Conservation (phyloP, 305 asterid genomes). For the Coffea humblotiana region DNA sequence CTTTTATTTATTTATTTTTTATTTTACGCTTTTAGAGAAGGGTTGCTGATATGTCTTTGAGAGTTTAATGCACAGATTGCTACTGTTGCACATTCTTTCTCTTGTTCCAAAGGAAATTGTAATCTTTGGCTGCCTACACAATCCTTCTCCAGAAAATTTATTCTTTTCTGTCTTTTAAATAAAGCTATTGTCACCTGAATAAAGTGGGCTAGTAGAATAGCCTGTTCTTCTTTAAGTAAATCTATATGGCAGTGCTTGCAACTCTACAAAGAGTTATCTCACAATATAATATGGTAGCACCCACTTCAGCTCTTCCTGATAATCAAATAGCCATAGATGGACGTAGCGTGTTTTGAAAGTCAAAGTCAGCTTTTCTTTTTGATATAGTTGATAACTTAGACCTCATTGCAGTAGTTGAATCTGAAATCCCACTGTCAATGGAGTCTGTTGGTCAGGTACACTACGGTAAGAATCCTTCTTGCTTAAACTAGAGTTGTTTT, state of each 20-base stretch:
- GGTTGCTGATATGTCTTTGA: neutral
- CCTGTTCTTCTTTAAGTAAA: neutral
- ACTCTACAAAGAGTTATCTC: constrained; percentile 78
- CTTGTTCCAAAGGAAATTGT: neutral
- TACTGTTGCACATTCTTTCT: neutral
- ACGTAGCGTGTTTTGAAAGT: constrained; percentile 51
- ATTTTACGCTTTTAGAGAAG: no score
- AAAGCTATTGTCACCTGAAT: neutral
- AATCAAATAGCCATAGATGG: constrained; percentile 74
- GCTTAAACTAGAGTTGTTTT: no score
- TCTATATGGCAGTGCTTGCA: constrained; percentile 42
- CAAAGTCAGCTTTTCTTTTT: constrained; percentile 50
- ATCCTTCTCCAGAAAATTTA: neutral
- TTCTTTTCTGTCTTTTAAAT: neutral
- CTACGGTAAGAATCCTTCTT: no score
- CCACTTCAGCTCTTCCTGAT: constrained; percentile 57
- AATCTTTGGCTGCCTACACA: neutral
- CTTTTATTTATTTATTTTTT: no score
- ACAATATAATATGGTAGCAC: constrained; percentile 52
- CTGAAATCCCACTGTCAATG: no score
- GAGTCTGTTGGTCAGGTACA: no score
- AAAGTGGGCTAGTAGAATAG: neutral
- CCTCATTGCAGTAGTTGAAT: no score
- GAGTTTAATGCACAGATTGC: neutral
- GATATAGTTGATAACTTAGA: constrained; percentile 34